Conservation (phyloP, 108 stramenopile genomes). For the Mayamaea pseudoterrestris region DNA sequence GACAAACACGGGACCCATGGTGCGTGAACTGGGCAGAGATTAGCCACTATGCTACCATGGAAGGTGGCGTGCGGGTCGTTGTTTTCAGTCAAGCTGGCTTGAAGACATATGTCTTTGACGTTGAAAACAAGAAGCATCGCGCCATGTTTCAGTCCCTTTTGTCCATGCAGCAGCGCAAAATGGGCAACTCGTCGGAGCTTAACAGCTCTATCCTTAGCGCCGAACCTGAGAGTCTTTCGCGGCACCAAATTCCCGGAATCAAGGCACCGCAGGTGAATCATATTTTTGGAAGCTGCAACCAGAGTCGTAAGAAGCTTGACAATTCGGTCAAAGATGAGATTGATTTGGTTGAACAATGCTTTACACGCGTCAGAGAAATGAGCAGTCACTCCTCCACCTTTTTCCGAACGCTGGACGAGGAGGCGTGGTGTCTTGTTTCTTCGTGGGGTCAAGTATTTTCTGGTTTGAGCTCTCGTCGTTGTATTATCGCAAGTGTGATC, state of each 20-base stretch:
- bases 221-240: conserved; percentile 26
- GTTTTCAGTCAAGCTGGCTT: conserved; percentile 52
- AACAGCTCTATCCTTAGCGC: conserved; percentile 9
- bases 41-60: conserved; percentile 37
- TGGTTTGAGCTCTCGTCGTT: conserved; percentile 56
- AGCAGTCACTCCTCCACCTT: conserved; percentile 38
- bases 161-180: conserved; percentile 43
- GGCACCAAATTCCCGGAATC: conserved; percentile 51
- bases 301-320: conserved; percentile 15
- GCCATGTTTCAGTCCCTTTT: conserved; percentile 30
- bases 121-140: conserved; percentile 21
- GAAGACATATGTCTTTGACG: conserved; percentile 45
- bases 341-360: conserved; percentile 57
- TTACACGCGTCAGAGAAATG: conserved; percentile 34
- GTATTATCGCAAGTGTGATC: conserved; percentile 59
- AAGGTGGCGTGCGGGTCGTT: conserved; percentile 35
- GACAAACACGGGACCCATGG: conserved; percentile 43
- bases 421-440: conserved; percentile 60
- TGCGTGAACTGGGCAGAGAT: conserved; percentile 67
- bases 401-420: conserved; percentile 52
- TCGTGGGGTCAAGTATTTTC: conserved; percentile 61
- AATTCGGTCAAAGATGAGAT: conserved; percentile 48
- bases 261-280: conserved; percentile 34
- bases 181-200: conserved; percentile 36
- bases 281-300: conserved; percentile 63